Conservation (phyloP, 2,329 filamentous ascomycete species). For the Trematosphaeria pertusa region DNA sequence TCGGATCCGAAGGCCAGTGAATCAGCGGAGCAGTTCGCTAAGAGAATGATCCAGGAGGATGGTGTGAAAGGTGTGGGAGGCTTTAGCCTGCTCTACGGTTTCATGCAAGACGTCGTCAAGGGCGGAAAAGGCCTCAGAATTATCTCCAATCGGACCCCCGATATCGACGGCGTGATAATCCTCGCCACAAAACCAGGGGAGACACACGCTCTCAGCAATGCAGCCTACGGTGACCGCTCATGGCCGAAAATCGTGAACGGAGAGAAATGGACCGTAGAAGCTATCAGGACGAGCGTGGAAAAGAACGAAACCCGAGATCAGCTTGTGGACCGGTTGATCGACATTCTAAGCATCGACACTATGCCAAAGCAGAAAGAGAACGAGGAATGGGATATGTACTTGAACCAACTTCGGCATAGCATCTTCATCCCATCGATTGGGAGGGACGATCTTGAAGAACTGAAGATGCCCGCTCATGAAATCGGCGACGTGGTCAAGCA, state of each 20-base stretch:
- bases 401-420: conserved; percentile 63
- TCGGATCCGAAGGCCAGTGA: conserved; percentile 44
- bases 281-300: conserved; percentile 55
- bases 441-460: conserved; percentile 50
- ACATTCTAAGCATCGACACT: conserved; percentile 61
- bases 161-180: conserved; percentile 59
- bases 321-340: conserved; percentile 61
- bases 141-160: conserved; percentile 67
- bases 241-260: conserved; percentile 69
- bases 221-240: conserved; percentile 62
- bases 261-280: conserved; percentile 59
- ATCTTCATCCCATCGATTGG: conserved; percentile 67
- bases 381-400: conserved; percentile 62
- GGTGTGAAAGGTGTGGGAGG: conserved; percentile 66
- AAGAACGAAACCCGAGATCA: conserved; percentile 54
- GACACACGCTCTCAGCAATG: conserved; percentile 68
- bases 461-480: conserved; percentile 45
- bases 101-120: conserved; percentile 54
- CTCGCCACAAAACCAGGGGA: conserved; percentile 58
- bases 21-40: conserved; percentile 59
- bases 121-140: conserved; percentile 57
- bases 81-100: conserved; percentile 68
- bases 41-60: conserved; percentile 61
- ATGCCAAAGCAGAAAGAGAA: conserved; percentile 59
- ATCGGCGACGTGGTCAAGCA: conserved; percentile 52